Evolutionary conservation across 148 eudicot species (phyloP), one percentile per base, ranked within the genome.

Genomic region (Gaultheria prostrata): DNA sequence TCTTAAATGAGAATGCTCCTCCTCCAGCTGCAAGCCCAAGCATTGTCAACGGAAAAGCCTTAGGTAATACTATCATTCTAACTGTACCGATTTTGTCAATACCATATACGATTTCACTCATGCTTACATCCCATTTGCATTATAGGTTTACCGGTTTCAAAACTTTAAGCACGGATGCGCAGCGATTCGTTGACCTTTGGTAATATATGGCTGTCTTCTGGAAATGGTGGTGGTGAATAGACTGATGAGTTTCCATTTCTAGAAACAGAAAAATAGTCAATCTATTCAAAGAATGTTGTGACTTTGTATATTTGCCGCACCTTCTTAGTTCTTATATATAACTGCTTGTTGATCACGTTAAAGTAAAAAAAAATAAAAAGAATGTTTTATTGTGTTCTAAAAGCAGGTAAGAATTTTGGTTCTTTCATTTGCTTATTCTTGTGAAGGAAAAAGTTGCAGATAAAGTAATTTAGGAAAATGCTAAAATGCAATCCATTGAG

Each of bases 1-100:
- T 97, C 89, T 82, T 97, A 73, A 84, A 92, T 45, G 98, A 97
- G 92, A 95, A 90, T 26, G 78, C 92, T 77, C 82, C 91, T 32
- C 99, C 98, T 46, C 99, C 98, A 4, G 88, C 96, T 70, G 99
- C 99, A 75, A 91, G 91, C 87, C 98, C 99, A 0, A 97, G 99
- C 95, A 94, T 97, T 84, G 97, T 97, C 83, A 97, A 97, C 77
- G 87, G 94, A 30, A 97, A 97, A 85, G 90, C 95, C 78, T 82
- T 97, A 80, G 93, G 99, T 94, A 90, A 85, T 6, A 32, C 13
- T 61, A 17, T 76, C 46, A 32, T 32, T 48, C 5, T 21, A 70
- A 48, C 2, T 15, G 11, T 67, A 33, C 26, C n/a, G 15, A 12
- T 35, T 57, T n/a, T 76, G 11, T 78, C 65, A 35, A 43, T 24